A percentile compares a stretch with the other conserved stretches of the same genome.
Evolutionary conservation across 2,329 filamentous ascomycete species (phyloP).

Genomic region (Diaporthe helianthi): DNA sequence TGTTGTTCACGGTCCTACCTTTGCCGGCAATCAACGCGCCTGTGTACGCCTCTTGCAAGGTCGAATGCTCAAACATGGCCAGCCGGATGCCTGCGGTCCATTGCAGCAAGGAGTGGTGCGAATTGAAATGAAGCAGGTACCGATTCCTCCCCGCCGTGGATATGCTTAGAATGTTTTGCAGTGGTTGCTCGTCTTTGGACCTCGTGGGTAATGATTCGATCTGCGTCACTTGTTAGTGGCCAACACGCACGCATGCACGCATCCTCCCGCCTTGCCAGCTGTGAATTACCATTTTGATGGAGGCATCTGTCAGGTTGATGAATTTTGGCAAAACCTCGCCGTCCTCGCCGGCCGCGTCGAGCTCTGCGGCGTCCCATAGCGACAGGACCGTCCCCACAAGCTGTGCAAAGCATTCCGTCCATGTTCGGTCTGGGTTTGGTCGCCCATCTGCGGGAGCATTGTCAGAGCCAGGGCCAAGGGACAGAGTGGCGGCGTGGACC

Average conservation of each 20-base stretch:
- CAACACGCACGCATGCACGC: background rate
- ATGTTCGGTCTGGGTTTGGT: slow-evolving; percentile 83
- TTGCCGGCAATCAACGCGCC: slow-evolving; percentile 95
- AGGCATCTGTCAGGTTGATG: slow-evolving; percentile 96
- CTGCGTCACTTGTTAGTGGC: slow-evolving; percentile 51
- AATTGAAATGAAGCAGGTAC: slow-evolving; percentile 96
- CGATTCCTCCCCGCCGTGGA: slow-evolving; percentile 96
- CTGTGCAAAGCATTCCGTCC: slow-evolving; percentile 97
- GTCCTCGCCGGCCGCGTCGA: slow-evolving; percentile 85
- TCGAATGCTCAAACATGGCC: slow-evolving; percentile 92
- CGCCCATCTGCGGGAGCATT: slow-evolving; percentile 71
- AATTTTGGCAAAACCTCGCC: slow-evolving; percentile 67
- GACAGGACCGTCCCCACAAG: slow-evolving; percentile 94
- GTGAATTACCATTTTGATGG: slow-evolving; percentile 87
- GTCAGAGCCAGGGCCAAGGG: slow-evolving; percentile 38
- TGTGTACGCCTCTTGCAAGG: slow-evolving; percentile 94
- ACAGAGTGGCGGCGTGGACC: slow-evolving; percentile 46
- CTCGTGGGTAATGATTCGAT: slow-evolving; percentile 90
- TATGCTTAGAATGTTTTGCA: slow-evolving; percentile 94
- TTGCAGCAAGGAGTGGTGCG: slow-evolving; percentile 88
- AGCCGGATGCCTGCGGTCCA: slow-evolving; percentile 96
- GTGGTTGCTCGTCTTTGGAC: slow-evolving; percentile 74
- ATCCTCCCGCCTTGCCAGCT: background rate
- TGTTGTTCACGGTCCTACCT: slow-evolving; percentile 87
- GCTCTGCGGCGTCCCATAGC: slow-evolving; percentile 91